Base-by-base conservation (phyloP, 495 filamentous ascomycete genomes). In the Chaetomium tenue region DNA sequence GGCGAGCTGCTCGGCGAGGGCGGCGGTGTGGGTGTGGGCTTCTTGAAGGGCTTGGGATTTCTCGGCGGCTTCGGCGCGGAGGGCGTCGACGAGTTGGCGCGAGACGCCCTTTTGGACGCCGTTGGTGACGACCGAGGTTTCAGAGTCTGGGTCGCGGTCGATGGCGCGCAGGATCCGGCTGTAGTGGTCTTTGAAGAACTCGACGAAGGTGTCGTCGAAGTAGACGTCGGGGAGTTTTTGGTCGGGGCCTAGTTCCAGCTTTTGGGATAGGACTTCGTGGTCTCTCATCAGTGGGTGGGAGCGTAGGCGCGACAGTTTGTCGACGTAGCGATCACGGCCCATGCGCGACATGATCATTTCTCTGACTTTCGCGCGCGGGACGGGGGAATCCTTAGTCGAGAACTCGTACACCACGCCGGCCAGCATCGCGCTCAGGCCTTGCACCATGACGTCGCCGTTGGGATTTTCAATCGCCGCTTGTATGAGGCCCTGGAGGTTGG, bases 111-210 rank as follows among this genome's bases (percentile, higher is more conserved):
- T 92, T 71, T 91, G 85, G 28, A 91, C 80, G 0, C 90, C 90
- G 75, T 92, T 91, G 50, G 87, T 83, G 58, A 92, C 77, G 44
- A 93, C 83, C 0, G 88, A 87, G 25, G 93, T 86, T 71, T 98
- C 94, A 46, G 93, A 77, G 11, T 86, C 91, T 6, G 94, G 94
- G 64, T 96, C 92, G 56, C 92, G 89, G 74, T 98, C 94, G 70
- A 98, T 91, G 22, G 93, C 90, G 60, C 92, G 85, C 22, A 88
- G 79, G 59, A 97, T 78, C 37, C 92, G 90, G 65, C 88, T 92
- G 72, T 93, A 98, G 72, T 96, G 94, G 69, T 97, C 92, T 72
- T 97, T 96, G 65, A 97, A 83, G 72, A 98, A 97, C 64, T 97
- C 92, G 46, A 98, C 86, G 73, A 98, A 98, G 0, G 86, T 84